phyloP scores from a whole-genome alignment of 345 rosid genomes.

The Boechera stricta region DNA sequence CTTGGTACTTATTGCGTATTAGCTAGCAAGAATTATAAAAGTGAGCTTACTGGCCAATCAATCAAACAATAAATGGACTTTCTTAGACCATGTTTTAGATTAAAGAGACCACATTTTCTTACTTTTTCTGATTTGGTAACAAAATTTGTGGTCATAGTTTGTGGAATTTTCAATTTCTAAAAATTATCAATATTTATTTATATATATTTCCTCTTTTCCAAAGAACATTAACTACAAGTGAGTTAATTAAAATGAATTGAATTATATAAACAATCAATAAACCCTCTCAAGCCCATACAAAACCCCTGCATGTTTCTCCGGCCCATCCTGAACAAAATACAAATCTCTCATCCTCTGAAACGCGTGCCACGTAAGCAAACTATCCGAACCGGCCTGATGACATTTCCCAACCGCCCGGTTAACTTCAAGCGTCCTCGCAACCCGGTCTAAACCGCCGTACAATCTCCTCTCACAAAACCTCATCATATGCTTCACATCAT shows the following conservation, averaged over 20 bases:
- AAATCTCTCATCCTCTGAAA: slow-evolving; percentile 72
- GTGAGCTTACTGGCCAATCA: too few relatives aligned
- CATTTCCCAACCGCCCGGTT: slow-evolving; percentile 80
- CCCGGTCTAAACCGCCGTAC: slow-evolving; percentile 80
- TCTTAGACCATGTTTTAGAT: too few relatives aligned
- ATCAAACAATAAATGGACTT: too few relatives aligned
- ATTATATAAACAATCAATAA: not conserved
- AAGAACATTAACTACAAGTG: slow-evolving; percentile 6
- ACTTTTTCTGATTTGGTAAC: too few relatives aligned
- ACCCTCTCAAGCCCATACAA: slow-evolving; percentile 67
- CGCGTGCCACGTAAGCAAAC: slow-evolving; percentile 86
- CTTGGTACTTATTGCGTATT: too few relatives aligned
- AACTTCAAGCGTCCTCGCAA: slow-evolving; percentile 59
- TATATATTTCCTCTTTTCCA: not conserved
- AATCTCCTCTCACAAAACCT: slow-evolving; percentile 58
- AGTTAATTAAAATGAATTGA: slow-evolving; percentile 33
- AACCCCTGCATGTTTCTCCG: slow-evolving; percentile 78
- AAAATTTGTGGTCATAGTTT: too few relatives aligned
- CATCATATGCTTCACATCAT: slow-evolving; percentile 85
- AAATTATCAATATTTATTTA: too few relatives aligned
- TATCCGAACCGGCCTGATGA: slow-evolving; percentile 95
- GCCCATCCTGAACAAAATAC: slow-evolving; percentile 61
- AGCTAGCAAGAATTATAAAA: too few relatives aligned
- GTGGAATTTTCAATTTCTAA: too few relatives aligned
- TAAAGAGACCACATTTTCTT: too few relatives aligned